phyloP scores from a whole-genome alignment of 805 yeast genomes.

The Candida bentonensis region DNA sequence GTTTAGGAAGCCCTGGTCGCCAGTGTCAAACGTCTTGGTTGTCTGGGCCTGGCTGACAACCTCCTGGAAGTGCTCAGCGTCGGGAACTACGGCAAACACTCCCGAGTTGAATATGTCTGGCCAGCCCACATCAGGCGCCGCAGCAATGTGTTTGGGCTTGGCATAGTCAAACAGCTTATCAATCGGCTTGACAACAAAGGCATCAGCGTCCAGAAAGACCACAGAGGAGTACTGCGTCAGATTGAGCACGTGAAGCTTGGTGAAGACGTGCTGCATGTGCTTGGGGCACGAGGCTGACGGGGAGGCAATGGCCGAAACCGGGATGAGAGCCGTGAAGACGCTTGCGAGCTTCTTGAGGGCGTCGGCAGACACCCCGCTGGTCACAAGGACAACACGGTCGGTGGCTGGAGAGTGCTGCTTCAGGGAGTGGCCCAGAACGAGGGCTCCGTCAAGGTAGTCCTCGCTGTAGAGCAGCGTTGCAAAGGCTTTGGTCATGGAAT shows the following conservation, averaged over 20 bases:
- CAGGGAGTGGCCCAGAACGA: constrained; percentile 31
- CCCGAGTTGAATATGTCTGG: constrained; percentile 85
- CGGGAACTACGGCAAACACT: constrained; percentile 48
- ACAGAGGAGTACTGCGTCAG: constrained; percentile 27
- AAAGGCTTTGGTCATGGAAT: neutral
- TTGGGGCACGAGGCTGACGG: constrained; percentile 10
- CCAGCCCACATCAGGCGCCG: constrained; percentile 80
- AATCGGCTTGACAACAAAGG: constrained; percentile 29
- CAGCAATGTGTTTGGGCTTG: constrained; percentile 15
- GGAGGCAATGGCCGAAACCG: constrained; percentile 16
- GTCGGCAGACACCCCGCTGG: constrained; percentile 11
- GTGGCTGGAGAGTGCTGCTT: constrained; percentile 13
- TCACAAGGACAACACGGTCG: constrained; percentile 18
- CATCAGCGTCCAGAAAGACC: constrained; percentile 42
- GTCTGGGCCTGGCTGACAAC: constrained; percentile 22
- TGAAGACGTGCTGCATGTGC: constrained; percentile 22
- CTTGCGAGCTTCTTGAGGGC: constrained; percentile 9
- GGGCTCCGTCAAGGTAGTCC: constrained; percentile 34
- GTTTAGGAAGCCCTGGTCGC: constrained; percentile 83
- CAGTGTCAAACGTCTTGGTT: constrained; percentile 61
- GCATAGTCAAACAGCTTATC: constrained; percentile 16
- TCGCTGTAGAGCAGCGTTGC: constrained; percentile 32
- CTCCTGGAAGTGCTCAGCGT: constrained; percentile 25
- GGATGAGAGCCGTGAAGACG: constrained; percentile 17
- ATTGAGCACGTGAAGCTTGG: constrained; percentile 46